A percentile compares a stretch with the other conserved stretches of the same genome.
Evolutionary conservation across 2,329 filamentous ascomycete genomes (phyloP).

Genomic region (Neofusicoccum sp.): DNA sequence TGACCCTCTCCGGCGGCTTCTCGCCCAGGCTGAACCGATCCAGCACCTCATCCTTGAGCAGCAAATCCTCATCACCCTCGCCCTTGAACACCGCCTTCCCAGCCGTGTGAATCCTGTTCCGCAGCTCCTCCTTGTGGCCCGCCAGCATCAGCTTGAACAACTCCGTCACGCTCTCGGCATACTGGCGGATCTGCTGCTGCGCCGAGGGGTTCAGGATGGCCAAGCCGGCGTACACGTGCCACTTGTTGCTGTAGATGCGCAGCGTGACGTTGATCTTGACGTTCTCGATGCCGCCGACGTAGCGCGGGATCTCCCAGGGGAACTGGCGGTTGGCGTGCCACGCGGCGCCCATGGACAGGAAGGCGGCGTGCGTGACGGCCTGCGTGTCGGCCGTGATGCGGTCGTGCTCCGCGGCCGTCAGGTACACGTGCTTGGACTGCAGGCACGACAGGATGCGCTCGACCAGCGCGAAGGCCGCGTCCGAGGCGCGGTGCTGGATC

Average conservation of each 20-base stretch:
- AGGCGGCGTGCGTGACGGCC: conserved; percentile 95
- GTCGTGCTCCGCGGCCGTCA: conserved; percentile 85
- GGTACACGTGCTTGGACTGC: conserved; percentile 79
- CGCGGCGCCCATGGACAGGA: conserved; percentile 92
- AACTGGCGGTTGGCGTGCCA: conserved; percentile 96
- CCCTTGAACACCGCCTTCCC: conserved; percentile 68
- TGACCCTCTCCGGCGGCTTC: conserved; percentile 63
- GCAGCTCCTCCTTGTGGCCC: conserved; percentile 73
- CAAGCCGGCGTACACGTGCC: conserved; percentile 97
- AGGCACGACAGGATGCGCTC: conserved; percentile 80
- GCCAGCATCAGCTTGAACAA: conserved; percentile 96
- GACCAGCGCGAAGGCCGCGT: conserved; percentile 73
- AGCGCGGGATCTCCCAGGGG: conserved; percentile 94
- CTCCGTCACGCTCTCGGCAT: conserved; percentile 87
- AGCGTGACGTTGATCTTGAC: conserved; percentile 98
- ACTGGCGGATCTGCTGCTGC: conserved; percentile 88
- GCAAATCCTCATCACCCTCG: conserved; percentile 58
- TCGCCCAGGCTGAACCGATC: conserved; percentile 84
- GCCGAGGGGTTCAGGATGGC: conserved; percentile 95
- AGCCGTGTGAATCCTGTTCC: conserved; percentile 72
- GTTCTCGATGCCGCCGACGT: conserved; percentile 96
- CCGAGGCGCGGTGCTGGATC: conserved; percentile 86
- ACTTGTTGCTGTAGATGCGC: conserved; percentile 97
- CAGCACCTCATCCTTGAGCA: conserved; percentile 76
- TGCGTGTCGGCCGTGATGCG: conserved; percentile 98